Evolutionary conservation across 371 early-diverging fungal species (phyloP).

Genomic region (Synchytrium microbalum): DNA sequence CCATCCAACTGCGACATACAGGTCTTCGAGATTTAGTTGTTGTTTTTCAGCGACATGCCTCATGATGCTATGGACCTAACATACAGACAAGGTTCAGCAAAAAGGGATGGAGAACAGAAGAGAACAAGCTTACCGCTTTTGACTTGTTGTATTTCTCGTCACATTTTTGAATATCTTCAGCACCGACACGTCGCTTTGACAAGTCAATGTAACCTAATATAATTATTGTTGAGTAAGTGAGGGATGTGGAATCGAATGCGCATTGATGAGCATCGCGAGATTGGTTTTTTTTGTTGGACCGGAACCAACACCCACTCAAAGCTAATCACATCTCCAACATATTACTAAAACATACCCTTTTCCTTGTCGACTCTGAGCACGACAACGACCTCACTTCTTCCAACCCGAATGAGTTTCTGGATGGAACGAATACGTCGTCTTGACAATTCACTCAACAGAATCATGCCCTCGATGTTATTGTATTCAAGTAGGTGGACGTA

Average conservation of each 20-base stretch:
- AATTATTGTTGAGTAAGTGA: neutral
- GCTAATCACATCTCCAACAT: neutral
- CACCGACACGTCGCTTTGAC: slow-evolving; percentile 94
- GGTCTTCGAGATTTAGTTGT: slow-evolving; percentile 67
- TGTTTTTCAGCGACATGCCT: slow-evolving; percentile 90
- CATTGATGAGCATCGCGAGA: neutral
- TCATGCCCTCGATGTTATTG: slow-evolving; percentile 76
- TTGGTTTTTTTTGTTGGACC: neutral
- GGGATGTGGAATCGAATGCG: slow-evolving; percentile 8
- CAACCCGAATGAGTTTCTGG: slow-evolving; percentile 96
- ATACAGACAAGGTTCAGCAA: neutral
- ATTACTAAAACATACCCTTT: slow-evolving; percentile 63
- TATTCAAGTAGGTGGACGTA: slow-evolving; percentile 87
- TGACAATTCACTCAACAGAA: slow-evolving; percentile 92
- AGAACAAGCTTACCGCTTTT: slow-evolving; percentile 60
- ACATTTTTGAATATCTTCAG: slow-evolving; percentile 91
- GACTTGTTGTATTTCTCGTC: slow-evolving; percentile 96
- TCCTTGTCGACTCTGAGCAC: slow-evolving; percentile 98
- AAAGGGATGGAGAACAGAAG: slow-evolving; percentile 7
- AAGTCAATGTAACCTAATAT: slow-evolving; percentile 94
- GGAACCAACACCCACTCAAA: neutral
- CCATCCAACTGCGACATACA: slow-evolving; percentile 93
- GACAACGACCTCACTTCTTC: slow-evolving; percentile 93
- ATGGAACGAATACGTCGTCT: slow-evolving; percentile 96
- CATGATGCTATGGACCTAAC: slow-evolving; percentile 51